Percentiles rank a stretch among this genome's conserved stretches.
Conservation (phyloP, 495 filamentous ascomycete species). For the Pyrenula aspistea region DNA sequence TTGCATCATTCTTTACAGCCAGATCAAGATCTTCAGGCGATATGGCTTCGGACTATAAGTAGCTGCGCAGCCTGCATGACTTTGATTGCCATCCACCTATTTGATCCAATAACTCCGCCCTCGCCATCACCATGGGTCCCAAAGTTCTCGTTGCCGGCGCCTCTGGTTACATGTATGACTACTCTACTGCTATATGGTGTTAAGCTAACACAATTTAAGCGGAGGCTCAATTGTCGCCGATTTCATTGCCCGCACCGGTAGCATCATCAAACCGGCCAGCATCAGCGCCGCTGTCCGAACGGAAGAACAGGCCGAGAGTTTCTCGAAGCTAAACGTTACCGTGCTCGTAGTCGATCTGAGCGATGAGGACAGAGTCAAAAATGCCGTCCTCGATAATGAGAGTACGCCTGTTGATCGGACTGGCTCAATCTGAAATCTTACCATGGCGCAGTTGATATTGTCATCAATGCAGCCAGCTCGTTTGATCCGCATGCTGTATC, state of each 20-base stretch:
- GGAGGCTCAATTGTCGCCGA: constrained; percentile 17
- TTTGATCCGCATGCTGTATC: constrained; percentile 9
- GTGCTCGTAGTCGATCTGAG: constrained; percentile 15
- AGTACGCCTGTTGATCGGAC: constrained; percentile 4
- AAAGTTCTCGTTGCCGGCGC: constrained; percentile 20
- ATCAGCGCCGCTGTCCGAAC: constrained; percentile 15
- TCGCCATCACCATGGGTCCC: constrained; percentile 6
- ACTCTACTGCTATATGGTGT: constrained; percentile 4
- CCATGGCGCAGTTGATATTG: constrained; percentile 6
- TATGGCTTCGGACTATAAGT: not conserved
- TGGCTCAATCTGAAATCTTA: not conserved
- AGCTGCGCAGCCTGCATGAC: not conserved
- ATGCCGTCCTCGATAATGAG: constrained; percentile 13
- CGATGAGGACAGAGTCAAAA: constrained; percentile 7
- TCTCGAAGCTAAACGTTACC: constrained; percentile 13
- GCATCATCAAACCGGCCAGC: constrained; percentile 8
- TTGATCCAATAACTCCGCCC: not conserved
- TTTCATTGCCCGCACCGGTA: constrained; percentile 9
- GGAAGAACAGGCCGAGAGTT: constrained; percentile 14
- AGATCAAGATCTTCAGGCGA: not conserved
- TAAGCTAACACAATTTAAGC: constrained; percentile 10
- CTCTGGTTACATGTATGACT: constrained; percentile 20
- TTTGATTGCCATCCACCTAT: not conserved
- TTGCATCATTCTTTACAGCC: not conserved
- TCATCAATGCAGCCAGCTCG: constrained; percentile 15